Evolutionary conservation across 495 filamentous ascomycete species (phyloP).

Genomic region (Hyaloscypha bicolor): DNA sequence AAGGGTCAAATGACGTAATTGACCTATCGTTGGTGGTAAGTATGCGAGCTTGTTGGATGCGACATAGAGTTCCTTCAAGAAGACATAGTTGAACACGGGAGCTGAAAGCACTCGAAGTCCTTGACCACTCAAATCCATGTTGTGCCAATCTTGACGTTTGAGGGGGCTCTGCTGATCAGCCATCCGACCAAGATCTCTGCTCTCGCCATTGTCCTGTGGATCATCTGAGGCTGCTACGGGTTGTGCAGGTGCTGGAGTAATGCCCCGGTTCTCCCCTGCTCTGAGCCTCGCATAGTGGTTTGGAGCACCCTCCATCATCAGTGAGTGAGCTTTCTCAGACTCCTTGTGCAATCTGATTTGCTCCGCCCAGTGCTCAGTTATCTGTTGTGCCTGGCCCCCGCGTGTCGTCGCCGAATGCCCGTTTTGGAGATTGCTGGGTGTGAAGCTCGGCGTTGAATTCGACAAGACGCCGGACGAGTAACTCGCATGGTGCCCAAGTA

Average conservation of each 20-base stretch:
- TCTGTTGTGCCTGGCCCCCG: constrained; percentile 49
- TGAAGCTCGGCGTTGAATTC: constrained; percentile 75
- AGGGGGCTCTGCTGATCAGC: constrained; percentile 55
- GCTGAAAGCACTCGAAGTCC: constrained; percentile 78
- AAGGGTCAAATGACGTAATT: constrained; percentile 72
- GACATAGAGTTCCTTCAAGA: constrained; percentile 87
- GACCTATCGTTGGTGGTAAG: constrained; percentile 76
- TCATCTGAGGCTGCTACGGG: constrained; percentile 54
- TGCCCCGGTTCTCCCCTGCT: constrained; percentile 55
- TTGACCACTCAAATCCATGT: constrained; percentile 91
- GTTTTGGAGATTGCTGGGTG: constrained; percentile 73
- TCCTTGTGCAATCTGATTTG: constrained; percentile 80
- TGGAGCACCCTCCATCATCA: constrained; percentile 60
- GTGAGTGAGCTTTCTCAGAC: constrained; percentile 66
- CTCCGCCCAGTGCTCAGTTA: constrained; percentile 85
- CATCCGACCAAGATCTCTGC: constrained; percentile 62
- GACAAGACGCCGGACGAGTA: constrained; percentile 76
- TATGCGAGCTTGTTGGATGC: constrained; percentile 83
- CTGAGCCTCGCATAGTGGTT: constrained; percentile 57
- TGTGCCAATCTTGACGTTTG: constrained; percentile 78
- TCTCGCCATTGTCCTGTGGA: constrained; percentile 40
- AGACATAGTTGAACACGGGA: constrained; percentile 80
- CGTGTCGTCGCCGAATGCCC: constrained; percentile 57
- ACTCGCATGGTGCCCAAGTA: constrained; percentile 74
- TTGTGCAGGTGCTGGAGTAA: constrained; percentile 30